Conservation (phyloP, 352 stramenopile genomes). For the Globisporangium carolinianum region DNA sequence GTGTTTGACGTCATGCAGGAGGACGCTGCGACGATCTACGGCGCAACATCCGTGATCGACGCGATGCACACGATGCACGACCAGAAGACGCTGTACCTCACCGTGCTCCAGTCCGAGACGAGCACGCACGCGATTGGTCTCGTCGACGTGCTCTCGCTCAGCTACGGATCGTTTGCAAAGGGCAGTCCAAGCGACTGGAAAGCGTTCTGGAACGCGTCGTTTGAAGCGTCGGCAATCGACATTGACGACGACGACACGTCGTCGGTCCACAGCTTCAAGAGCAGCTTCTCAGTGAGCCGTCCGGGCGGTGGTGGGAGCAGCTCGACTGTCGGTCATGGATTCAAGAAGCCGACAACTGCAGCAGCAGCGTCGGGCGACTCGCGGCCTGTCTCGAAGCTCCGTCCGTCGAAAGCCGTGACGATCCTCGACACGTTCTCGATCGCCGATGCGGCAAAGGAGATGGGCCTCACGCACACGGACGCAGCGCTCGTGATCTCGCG, state of each 20-base stretch:
- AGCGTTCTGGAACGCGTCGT: constrained; percentile 87
- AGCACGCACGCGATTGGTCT: constrained; percentile 66
- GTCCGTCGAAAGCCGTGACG: constrained; percentile 87
- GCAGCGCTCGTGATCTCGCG: constrained; percentile 90
- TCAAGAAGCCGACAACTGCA: constrained; percentile 27
- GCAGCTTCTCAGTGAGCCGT: constrained; percentile 54
- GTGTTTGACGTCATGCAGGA: constrained; percentile 91
- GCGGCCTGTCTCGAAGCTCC: constrained; percentile 86
- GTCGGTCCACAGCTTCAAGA: constrained; percentile 79
- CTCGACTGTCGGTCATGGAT: constrained; percentile 16
- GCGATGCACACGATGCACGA: constrained; percentile 88
- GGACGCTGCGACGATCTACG: constrained; percentile 64
- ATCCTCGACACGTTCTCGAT: constrained; percentile 84
- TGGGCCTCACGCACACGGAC: constrained; percentile 87
- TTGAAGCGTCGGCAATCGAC: constrained; percentile 42
- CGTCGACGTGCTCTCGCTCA: constrained; percentile 84
- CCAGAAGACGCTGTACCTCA: constrained; percentile 79
- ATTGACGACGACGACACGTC: constrained; percentile 74
- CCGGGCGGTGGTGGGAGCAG: constrained; percentile 25
- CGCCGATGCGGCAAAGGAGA: constrained; percentile 84
- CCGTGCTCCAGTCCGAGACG: constrained; percentile 67
- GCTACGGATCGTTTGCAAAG: constrained; percentile 86
- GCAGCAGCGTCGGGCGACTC: constrained; percentile 67
- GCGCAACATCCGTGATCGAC: constrained; percentile 67
- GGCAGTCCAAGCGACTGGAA: constrained; percentile 83